Evolutionary conservation across 805 yeast species (phyloP).

Genomic region (Kodamaea sagamina): DNA sequence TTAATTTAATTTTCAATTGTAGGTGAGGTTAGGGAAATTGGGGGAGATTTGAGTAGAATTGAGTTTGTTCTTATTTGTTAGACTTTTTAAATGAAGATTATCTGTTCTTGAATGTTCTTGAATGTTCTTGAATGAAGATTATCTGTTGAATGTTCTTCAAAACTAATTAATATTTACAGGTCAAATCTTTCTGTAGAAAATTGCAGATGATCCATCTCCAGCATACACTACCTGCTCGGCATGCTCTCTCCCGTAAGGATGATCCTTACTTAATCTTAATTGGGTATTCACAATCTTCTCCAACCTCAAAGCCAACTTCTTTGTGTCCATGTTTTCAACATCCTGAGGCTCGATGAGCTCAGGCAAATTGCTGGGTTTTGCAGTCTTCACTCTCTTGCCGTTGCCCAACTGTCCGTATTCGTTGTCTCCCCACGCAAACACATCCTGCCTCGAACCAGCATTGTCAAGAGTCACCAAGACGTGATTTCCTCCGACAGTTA

Average conservation of each 20-base stretch:
- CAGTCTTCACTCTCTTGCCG: conserved; percentile 65
- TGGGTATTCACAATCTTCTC: conserved; percentile 43
- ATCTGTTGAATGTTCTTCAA: too few species aligned
- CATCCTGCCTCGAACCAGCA: conserved; percentile 47
- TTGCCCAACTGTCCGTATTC: conserved; percentile 82
- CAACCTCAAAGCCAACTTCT: conserved; percentile 30
- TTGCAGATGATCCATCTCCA: conserved; percentile 62
- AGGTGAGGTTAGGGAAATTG: too few species aligned
- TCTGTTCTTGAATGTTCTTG: too few species aligned
- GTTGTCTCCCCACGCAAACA: conserved; percentile 83
- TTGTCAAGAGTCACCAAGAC: conserved; percentile 58
- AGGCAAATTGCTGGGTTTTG: conserved; percentile 57
- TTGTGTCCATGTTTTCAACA: conserved; percentile 20
- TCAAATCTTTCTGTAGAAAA: conserved; percentile 49
- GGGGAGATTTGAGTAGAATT: too few species aligned
- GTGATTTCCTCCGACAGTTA: conserved; percentile 70
- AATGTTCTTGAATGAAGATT: too few species aligned
- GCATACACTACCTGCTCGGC: conserved; percentile 62
- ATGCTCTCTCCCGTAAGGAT: conserved; percentile 19
- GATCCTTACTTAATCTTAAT: conserved; percentile 43
- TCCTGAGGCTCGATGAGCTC: conserved; percentile 57
- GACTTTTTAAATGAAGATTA: too few species aligned
- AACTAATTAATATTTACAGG: conserved; percentile 9
- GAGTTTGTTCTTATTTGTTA: too few species aligned
- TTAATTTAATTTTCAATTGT: too few species aligned